Base-by-base conservation (phyloP, 2,329 filamentous ascomycete species). In the Trichoderma aggressivum region DNA sequence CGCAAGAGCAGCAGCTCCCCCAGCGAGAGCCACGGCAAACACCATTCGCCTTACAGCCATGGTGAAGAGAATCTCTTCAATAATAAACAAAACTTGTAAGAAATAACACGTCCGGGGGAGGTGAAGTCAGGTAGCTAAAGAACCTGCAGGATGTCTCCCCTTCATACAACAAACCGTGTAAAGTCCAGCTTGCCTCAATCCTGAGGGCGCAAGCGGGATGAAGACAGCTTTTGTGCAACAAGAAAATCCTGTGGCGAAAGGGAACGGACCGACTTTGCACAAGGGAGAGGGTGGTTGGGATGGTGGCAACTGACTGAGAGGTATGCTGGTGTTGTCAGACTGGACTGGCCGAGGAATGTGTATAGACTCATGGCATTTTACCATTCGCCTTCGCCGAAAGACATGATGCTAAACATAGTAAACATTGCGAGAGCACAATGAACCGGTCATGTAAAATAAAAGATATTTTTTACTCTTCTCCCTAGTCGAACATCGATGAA, bases 401-500 rank as follows among this genome's bases (percentile, higher is more conserved):
- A 4, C 12, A 43, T n/a, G 0, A 43, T 18, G 21, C 10, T 12
- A 60, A n/a, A 60, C 1, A 60, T 14, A 60, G 24, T 3, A 24
- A 7, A 18, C 5, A 12, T 58, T 12, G 28, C 14, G 16, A 18
- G 11, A 63, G 39, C 18, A 21, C 34, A 28, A 50, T 47, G 39
- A 36, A 36, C 7, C 16, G 18, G 56, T 60, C 4, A 53, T 53
- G 30, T 34, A 5, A 34, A 58, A 50, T 14, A 30, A 50, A 47
- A 47, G 21, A 28, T 50, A 53, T 53, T 39, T 32, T 55, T 55
- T 70, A 59, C 72, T 72, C 64, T 70, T 56, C 62, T 66, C 39
- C 68, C 60, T 69, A 55, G 58, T 56, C 47, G 63, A 2, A 63
- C 24, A 24, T 72, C 71, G 34, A 72, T 60, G 21, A 73, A 50